These are phyloP conservation scores for Medicago ruthenica DNA, from an alignment of 306 rosid species.

Conservation along the genomic window DNA sequence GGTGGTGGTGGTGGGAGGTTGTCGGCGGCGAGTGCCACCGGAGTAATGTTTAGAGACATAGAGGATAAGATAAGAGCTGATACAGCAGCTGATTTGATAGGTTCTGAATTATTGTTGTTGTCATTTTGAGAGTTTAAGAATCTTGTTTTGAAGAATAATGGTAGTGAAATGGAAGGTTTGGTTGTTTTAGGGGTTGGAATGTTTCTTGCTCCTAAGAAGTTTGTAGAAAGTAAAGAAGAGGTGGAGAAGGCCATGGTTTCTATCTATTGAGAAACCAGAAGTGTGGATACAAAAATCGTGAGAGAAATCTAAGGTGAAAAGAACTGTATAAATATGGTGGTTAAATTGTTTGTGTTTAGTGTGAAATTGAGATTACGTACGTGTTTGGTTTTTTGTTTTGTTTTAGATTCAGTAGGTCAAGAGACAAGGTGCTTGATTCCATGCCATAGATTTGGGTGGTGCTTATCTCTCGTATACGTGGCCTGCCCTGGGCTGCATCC, in stretches of 20 bases:
- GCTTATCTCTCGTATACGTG: slow-evolving; percentile 51
- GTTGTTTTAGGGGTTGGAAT: slow-evolving; percentile 82
- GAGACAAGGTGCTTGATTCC: slow-evolving; percentile 31
- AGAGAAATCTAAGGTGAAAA: background rate
- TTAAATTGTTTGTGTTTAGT: background rate
- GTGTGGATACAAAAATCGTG: background rate
- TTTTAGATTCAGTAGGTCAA: background rate
- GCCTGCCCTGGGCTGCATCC: slow-evolving; percentile 45
- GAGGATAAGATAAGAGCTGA: slow-evolving; percentile 77
- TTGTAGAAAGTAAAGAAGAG: slow-evolving; percentile 66
- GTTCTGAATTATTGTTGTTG: slow-evolving; percentile 38
- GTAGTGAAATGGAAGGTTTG: slow-evolving; percentile 40
- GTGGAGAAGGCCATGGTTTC: slow-evolving; percentile 70
- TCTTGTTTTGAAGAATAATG: slow-evolving; percentile 47
- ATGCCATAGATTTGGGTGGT: slow-evolving; percentile 53
- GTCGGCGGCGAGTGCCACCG: slow-evolving; percentile 70
- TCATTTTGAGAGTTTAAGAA: slow-evolving; percentile 42
- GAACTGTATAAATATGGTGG: background rate
- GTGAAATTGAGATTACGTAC: slow-evolving; percentile 19
- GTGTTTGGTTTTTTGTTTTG: background rate
- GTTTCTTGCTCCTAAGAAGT: slow-evolving; percentile 60
- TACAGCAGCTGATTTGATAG: slow-evolving; percentile 57
- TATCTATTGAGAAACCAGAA: background rate
- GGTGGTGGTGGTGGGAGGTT: slow-evolving; percentile 62
- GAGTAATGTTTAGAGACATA: slow-evolving; percentile 33